These are phyloP conservation scores for Colletotrichum echinochloae DNA, from an alignment of 2,329 filamentous ascomycete species.

Conservation along the genomic window DNA sequence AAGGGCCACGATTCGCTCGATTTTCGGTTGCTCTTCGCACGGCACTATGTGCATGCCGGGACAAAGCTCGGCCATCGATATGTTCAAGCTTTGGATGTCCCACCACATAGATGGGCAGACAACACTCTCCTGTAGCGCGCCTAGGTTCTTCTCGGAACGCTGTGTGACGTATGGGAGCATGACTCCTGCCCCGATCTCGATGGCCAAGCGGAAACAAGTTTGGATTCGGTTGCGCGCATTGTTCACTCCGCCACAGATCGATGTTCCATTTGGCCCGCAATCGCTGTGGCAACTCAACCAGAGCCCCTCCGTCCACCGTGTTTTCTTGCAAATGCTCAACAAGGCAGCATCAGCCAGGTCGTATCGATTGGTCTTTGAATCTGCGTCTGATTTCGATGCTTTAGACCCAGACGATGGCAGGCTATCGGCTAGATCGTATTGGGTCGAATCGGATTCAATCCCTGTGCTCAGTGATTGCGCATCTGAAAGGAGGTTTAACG, in stretches of 20 bases:
- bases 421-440: too few relatives aligned
- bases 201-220: conserved; percentile 3
- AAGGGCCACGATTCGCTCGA: not conserved
- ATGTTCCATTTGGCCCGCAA: conserved; percentile 2
- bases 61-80: conserved; percentile 9
- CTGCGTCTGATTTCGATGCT: too few relatives aligned
- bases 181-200: conserved; percentile 9
- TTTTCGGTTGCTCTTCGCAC: not conserved
- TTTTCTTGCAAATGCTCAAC: conserved; percentile 2
- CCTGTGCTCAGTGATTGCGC: too few relatives aligned
- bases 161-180: conserved; percentile 1
- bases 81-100: not conserved
- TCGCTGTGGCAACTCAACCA: conserved; percentile 16
- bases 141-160: not conserved
- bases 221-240: conserved; percentile 10
- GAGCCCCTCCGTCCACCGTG: not conserved
- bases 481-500: too few relatives aligned
- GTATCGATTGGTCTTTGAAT: conserved; percentile 42
- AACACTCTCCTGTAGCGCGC: not conserved
- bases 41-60: not conserved
- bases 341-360: not conserved
- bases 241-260: conserved; percentile 6
- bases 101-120: conserved; percentile 1
- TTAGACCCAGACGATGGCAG: too few relatives aligned
- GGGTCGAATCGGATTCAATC: too few relatives aligned